Conservation (phyloP, 2,329 filamentous ascomycete species). For the Paramyrothecium sp. region DNA sequence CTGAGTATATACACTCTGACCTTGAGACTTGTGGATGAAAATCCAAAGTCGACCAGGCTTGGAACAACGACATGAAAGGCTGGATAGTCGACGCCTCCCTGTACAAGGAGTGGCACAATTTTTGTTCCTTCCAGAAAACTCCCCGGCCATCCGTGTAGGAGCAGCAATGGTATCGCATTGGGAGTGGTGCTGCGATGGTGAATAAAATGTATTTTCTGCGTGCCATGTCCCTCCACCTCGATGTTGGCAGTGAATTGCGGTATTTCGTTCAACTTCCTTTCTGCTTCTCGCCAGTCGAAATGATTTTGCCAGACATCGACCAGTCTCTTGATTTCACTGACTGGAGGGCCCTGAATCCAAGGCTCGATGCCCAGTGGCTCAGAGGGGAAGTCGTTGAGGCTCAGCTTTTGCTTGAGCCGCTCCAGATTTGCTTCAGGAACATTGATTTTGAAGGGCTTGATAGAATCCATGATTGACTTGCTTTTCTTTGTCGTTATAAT, state of each 20-base stretch:
- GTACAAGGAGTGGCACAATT: conserved; percentile 2
- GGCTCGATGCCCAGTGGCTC: conserved; percentile 7
- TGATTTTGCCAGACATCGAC: conserved; percentile 29
- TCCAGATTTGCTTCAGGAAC: conserved; percentile 20
- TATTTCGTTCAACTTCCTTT: conserved; percentile 53
- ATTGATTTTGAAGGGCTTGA: conserved; percentile 19
- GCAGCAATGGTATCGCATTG: conserved; percentile 59
- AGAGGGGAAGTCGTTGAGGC: conserved; percentile 11
- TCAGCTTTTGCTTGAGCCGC: conserved; percentile 21
- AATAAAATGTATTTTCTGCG: conserved; percentile 60
- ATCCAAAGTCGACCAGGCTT: conserved; percentile 7
- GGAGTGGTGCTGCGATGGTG: conserved; percentile 48
- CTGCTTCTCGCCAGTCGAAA: conserved; percentile 58
- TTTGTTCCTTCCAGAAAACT: conserved; percentile 8
- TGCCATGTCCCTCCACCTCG: conserved; percentile 51
- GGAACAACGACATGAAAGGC: conserved; percentile 10
- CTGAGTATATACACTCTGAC: not conserved
- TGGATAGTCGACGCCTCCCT: not conserved
- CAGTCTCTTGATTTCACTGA: conserved; percentile 23
- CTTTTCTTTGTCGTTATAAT: no score
- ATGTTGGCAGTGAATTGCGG: conserved; percentile 52
- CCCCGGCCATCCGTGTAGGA: conserved; percentile 26
- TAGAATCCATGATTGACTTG: no score
- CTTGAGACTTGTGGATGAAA: conserved; percentile 4
- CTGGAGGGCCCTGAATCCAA: conserved; percentile 18